Evolutionary conservation across 2,329 filamentous ascomycete genomes (phyloP), one percentile per base, ranked within the genome.

Genomic region (Colletotrichum aenigma): DNA sequence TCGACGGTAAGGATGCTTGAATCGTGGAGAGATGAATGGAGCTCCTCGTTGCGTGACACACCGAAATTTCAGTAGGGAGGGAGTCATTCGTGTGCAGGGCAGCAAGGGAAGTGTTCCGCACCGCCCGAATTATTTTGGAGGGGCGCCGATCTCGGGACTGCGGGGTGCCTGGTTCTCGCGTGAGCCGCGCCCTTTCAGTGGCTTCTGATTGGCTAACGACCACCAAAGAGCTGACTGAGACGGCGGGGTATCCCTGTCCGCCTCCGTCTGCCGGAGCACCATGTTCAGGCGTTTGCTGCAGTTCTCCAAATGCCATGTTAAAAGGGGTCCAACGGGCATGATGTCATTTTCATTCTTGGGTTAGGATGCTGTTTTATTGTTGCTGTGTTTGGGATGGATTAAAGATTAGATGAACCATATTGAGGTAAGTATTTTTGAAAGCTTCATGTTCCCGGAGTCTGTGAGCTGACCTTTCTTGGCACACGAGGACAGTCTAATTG

Each of bases 131-230:
- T 56, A 30, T 62, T 72, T 75, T 67, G 70, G 43, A 64, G 64
- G 70, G 43, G 43, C 73, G 73, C 73, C 73, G 73, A 73, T 75
- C 48, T 72, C 73, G 73, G 73, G 70, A 73, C 64, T 73, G 73
- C 73, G 73, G 73, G 73, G 64, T 75, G 64, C 3, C 64, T 13
- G 32, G 0, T 7, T 60, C 70, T 71, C 64, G 21, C 48, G n/a
- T 32, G 18, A 10, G 26, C n/a, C 15, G 24, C 9, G 7, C 24
- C 32, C 32, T 43, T 56, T 58, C 5, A 5, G n/a, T 3, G 9
- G 10, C 8, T 15, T 12, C 3, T 65, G 38, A 75, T 75, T 75
- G 73, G 73, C 38, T 18, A 1, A 5, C 12, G 8, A 30, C 43
- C 65, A 13, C 21, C 13, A 1, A 18, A n/a, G 30, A 13, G 68